Conservation (phyloP, 176 grass and related monocot species). For the Aegilops bicornis region DNA sequence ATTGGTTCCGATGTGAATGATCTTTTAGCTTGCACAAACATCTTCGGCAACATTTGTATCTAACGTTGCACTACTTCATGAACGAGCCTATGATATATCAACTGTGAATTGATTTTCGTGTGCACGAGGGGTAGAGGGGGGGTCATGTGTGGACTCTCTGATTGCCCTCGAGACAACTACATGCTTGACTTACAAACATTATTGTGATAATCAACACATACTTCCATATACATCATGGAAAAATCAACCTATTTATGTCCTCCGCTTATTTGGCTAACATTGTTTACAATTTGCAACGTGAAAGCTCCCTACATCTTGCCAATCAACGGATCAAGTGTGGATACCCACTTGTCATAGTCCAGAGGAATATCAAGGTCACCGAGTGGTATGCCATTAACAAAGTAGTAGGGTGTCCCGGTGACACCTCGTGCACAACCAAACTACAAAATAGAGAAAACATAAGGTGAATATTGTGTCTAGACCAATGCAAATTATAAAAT, state of each 20-base stretch:
- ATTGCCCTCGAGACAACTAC: neutral
- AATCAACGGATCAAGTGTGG: slow-evolving; percentile 58
- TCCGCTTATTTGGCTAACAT: neutral
- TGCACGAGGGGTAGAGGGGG: too few species aligned
- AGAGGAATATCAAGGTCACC: slow-evolving; percentile 15
- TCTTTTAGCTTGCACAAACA: too few species aligned
- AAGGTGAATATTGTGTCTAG: neutral
- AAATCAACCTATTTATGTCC: neutral
- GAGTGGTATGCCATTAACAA: slow-evolving; percentile 92
- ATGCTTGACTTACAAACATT: neutral
- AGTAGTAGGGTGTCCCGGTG: slow-evolving; percentile 73
- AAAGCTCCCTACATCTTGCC: slow-evolving; percentile 31
- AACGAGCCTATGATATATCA: too few species aligned
- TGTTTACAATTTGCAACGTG: neutral
- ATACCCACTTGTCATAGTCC: slow-evolving; percentile 65
- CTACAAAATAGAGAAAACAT: slow-evolving; percentile 20
- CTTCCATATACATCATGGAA: neutral
- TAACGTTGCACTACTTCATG: too few species aligned
- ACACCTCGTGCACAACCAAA: slow-evolving; percentile 86
- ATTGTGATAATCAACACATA: neutral
- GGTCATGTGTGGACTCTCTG: neutral
- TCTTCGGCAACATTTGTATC: too few species aligned
- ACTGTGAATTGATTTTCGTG: too few species aligned
- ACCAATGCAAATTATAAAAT: neutral
- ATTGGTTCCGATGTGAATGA: too few species aligned